These are phyloP conservation scores for Backusella liffmaniae DNA, from an alignment of 192 early-diverging fungal genomes.

Conservation along the genomic window DNA sequence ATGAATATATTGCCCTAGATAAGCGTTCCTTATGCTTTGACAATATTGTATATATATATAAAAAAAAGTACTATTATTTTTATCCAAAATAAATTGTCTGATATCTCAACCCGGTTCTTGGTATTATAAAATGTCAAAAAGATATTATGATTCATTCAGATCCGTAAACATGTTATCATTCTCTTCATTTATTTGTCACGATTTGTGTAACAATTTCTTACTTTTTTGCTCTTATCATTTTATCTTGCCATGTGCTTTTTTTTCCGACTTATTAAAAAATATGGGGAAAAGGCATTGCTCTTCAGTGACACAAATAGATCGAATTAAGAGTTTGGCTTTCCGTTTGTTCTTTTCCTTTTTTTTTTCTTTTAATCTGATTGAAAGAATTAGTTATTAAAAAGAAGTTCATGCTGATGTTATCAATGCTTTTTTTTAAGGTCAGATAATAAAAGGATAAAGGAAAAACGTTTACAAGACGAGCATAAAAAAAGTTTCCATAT, in stretches of 20 bases:
- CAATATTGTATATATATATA: neutral
- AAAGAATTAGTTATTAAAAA: no score
- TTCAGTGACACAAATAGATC: no score
- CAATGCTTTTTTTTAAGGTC: no score
- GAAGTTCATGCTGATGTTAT: no score
- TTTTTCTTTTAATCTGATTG: no score
- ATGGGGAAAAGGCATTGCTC: no score
- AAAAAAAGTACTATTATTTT: no score
- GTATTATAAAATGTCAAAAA: neutral
- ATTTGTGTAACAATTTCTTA: neutral
- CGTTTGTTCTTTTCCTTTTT: no score
- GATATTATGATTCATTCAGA: neutral
- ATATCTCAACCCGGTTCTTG: neutral
- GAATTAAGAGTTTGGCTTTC: no score
- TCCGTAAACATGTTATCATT: neutral
- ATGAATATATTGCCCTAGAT: neutral
- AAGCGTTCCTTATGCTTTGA: neutral
- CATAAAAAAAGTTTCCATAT: no score
- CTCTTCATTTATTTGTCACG: neutral
- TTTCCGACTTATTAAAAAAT: neutral
- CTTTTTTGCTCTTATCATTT: neutral
- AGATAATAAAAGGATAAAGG: no score
- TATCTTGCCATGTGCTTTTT: slow-evolving; percentile 5
- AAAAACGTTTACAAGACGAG: no score
- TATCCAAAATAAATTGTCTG: neutral